Evolutionary conservation across 768 basidiomycete species (phyloP), one percentile per base, ranked within the genome.

Genomic region (Suillus cothurnatus): DNA sequence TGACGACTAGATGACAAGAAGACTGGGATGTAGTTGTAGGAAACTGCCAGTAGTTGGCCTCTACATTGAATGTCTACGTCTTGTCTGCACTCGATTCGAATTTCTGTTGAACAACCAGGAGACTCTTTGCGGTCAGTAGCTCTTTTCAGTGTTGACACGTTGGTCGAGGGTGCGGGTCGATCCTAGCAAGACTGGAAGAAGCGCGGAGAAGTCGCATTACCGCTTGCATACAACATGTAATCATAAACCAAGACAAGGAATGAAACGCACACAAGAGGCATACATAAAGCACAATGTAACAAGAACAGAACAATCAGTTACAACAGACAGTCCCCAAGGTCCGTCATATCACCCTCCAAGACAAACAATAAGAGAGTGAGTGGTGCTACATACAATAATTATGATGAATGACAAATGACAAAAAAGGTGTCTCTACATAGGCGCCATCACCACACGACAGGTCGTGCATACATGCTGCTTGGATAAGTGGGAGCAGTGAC

Each of bases 281-380:
- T 55, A 55, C 32, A 34, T 34, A 32, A 34, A 55, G 31, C 53
- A 55, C 53, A 26, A 50, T 47, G 49, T 50, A 26, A 50, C 49
- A 55, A 55, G 53, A 55, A 55, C 53, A 12, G 2, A 55, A 14
- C 53, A 32, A 12, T 32, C 31, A 32, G 28, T 55, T 55, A 55
- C 32, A 55, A 2, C 19, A 55, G 31, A 32, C 31, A 32, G 11
- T 52, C 28, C 28, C 28, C 28, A 53, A 21, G 53, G 53, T 55
- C 53, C 53, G 12, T 55, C 53, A 55, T 57, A 15, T 36, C 56
- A 38, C n/a, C n/a, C 31, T 15, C 56, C 56, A 57, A 57, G n/a
- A 36, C 34, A 38, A 36, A 56, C 12, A n/a, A 32, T 21, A 56
- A 38, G 8, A 23, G 34, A 57, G 21, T n/a, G 56, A 15, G 56